Conservation (phyloP, 2,329 filamentous ascomycete species). For the Colletotrichum sp. region DNA sequence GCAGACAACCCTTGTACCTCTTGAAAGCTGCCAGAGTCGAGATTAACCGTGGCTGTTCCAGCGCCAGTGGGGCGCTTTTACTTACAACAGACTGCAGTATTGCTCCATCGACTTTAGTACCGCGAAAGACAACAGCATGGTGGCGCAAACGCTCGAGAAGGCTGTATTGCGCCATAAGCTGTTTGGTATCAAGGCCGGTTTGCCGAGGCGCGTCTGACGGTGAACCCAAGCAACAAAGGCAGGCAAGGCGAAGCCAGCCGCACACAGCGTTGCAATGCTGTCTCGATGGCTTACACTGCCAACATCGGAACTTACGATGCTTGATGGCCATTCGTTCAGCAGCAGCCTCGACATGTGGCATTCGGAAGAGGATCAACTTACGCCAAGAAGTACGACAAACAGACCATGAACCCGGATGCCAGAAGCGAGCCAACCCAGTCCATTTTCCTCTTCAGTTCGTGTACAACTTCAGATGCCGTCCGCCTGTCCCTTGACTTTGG, state of each 20-base stretch:
- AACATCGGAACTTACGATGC: slow-evolving; percentile 35
- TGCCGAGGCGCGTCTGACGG: slow-evolving; percentile 45
- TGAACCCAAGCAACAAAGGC: slow-evolving; percentile 60
- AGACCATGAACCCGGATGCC: slow-evolving; percentile 48
- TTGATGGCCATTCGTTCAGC: background rate
- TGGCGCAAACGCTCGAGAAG: slow-evolving; percentile 61
- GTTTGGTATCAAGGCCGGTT: slow-evolving; percentile 66
- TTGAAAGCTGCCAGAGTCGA: background rate
- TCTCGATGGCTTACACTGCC: slow-evolving; percentile 44
- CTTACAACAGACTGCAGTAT: slow-evolving; percentile 37
- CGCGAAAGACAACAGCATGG: slow-evolving; percentile 46
- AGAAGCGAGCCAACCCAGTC: slow-evolving; percentile 60
- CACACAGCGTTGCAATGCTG: slow-evolving; percentile 49
- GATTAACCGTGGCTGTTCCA: background rate
- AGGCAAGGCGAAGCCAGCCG: slow-evolving; percentile 47
- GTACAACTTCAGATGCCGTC: background rate
- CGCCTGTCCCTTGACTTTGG: slow-evolving; percentile 24
- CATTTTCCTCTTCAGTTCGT: slow-evolving; percentile 37
- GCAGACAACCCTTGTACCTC: background rate
- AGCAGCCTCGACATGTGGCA: background rate
- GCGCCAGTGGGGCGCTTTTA: background rate
- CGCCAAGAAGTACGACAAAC: slow-evolving; percentile 60
- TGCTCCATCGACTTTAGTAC: slow-evolving; percentile 52
- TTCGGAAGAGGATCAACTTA: slow-evolving; percentile 31
- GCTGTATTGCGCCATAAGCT: slow-evolving; percentile 62